Evolutionary conservation across 345 rosid species (phyloP), one percentile per base, ranked within the genome.

Genomic region (Cardamine chenopodiifolia): DNA sequence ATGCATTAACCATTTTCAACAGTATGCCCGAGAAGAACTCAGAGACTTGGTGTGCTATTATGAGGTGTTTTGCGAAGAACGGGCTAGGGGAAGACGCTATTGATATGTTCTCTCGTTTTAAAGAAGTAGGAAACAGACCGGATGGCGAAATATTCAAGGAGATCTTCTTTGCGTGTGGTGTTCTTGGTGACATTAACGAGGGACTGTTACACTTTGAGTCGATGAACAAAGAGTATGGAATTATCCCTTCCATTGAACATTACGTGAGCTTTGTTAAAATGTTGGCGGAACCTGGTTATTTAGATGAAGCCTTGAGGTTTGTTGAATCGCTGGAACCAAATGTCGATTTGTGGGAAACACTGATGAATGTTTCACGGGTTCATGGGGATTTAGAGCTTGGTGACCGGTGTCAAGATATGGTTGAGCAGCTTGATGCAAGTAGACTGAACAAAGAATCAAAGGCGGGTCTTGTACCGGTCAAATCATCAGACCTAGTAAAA

Each of bases 321-420:
- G 70, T 85, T 0, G 86, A 84, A 84, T 63, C 79, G 81, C 75
- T 90, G 81, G 74, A 59, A 73, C 86, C 93, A 18, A 74, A 68
- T 66, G 76, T 84, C 23, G 87, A 84, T 45, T 67, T 92, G 45
- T 90, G 95, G 95, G 90, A 87, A 68, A 81, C 86, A n/a, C 65
- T 92, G 64, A 90, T 90, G 98, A 82, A 84, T 70, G 82, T 82
- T 5, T 74, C 91, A 66, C 82, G 95, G 69, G 77, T 84, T 71
- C 97, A 92, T 23, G 96, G 96, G 37, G 78, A 87, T 70, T 54
- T 75, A 60, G 91, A 85, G 81, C 91, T 90, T 3, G 95, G 96
- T 10, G 90, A 86, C 63, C 84, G 75, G 35, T 92, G 92, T 57
- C 84, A 86, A 65, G 93, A 83, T 66, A 71, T 88, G 56, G 81